Base-by-base conservation (phyloP, 2,329 filamentous ascomycete species). In the Zalaria obscura region DNA sequence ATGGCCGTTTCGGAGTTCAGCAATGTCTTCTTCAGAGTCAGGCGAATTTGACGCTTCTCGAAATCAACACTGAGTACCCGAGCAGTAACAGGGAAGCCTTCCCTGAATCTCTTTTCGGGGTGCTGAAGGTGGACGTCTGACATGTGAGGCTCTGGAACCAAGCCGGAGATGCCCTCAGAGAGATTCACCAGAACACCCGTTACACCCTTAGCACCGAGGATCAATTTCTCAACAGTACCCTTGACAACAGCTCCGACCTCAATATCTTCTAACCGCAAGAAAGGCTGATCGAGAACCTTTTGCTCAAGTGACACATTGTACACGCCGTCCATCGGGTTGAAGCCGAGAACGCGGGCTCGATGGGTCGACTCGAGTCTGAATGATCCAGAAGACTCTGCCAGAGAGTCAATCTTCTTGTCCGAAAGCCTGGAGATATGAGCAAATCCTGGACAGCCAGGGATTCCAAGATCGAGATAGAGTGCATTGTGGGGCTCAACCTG, bases 31-130 rank as follows among this genome's bases (percentile, higher is more conserved):
- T 96, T 98, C 50, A 98, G 61, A 0, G 91, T 96, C 48, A 98
- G 70, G 28, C 83, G 80, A 49, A 96, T 73, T 55, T 87, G 81
- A 44, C 80, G 78, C 63, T 81, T 89, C 39, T 75, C 71, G 2
- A 76, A 62, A 53, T 95, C 77, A 10, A 78, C 81, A 0, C 86
- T 93, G 27, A 98, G 65, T 26, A 98, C 84, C 45, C 89, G 75
- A 18, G 83, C 83, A 51, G 84, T 94, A 47, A 98, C 79, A 40
- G 80, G 75, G 60, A 84, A 75, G 1, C 87, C 87, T 58, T 89
- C 84, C 46, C 83, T 76, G 63, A 95, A 98, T 58, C 95, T 96
- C 68, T 89, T 93, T 61, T 98, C 91, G 0, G 91, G 91, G 54
- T 95, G 83, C 55, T 91, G 83, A 25, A 98, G 69, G 46, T 78